These are phyloP conservation scores for Dictyostelium firmibasis DNA, from an alignment of 78 protist genomes.

Conservation along the genomic window DNA sequence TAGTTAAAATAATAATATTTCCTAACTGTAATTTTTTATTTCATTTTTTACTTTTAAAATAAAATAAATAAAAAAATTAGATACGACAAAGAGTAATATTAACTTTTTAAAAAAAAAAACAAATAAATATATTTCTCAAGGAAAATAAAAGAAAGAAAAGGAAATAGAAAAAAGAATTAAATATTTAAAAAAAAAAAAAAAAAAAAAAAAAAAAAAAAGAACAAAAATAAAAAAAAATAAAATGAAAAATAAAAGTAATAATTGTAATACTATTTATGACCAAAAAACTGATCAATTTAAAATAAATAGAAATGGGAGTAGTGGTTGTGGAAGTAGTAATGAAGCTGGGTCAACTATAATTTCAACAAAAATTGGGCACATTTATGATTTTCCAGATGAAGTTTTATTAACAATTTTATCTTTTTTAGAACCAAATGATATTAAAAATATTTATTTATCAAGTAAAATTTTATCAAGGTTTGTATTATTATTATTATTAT, in stretches of 20 bases:
- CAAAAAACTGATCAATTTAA: not conserved
- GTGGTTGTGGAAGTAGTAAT: not conserved
- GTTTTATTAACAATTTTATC: conserved; percentile 38
- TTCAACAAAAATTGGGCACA: not conserved
- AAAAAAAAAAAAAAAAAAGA: not conserved
- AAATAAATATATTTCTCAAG: not conserved
- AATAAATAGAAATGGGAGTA: not conserved
- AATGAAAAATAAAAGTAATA: not conserved
- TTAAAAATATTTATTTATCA: conserved; percentile 1
- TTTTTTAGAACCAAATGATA: conserved; percentile 27
- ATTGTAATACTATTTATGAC: not conserved
- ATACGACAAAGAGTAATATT: no score
- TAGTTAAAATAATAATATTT: no score
- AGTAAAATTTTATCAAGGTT: not conserved
- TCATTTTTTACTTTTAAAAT: not conserved
- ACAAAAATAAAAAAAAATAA: not conserved
- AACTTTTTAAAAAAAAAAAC: not conserved
- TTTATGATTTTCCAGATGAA: conserved; percentile 48
- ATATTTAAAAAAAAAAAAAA: not conserved
- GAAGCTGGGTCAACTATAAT: not conserved
- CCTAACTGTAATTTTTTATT: not conserved
- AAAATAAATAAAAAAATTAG: no score
- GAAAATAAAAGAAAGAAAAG: not conserved
- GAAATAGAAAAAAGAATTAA: not conserved
- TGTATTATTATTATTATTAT: not conserved